Evolutionary conservation across 441 rosid genomes (phyloP), one percentile per base, ranked within the genome.

Genomic region (Isatis lusitanica): DNA sequence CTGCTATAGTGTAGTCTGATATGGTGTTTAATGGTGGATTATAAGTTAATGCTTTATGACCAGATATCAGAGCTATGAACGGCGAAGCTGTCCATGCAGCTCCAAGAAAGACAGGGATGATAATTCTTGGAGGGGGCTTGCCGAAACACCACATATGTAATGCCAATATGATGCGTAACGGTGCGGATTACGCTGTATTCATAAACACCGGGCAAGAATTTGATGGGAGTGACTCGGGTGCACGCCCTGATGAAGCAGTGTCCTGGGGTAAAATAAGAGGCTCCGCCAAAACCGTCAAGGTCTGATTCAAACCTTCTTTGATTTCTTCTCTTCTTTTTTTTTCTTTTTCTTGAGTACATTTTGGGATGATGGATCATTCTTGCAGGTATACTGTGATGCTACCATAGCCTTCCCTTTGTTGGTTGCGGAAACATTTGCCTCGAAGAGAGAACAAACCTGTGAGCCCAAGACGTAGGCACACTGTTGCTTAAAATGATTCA

Each of bases 81-180:
- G 69, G 90, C 2, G 94, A 92, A 83, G 91, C 96, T 53, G 97
- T 88, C 66, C 91, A 87, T 86, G 94, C 91, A 12, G 68, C 28
- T 77, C 93, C 90, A 26, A 87, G 91, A 72, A 92, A 92, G 69
- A 87, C 96, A 12, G 97, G 98, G 59, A 83, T 90, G 86, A 86
- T 94, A 64, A 83, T 92, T 73, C 89, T 94, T 50, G 99, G 96
- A 74, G 97, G 99, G 1, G 98, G 99, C 4, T 66, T 92, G 65
- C 97, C 97, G 0, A 94, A 94, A 82, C 99, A 94, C 82, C 99
- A 94, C 74, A 89, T 94, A 43, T 92, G 96, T 83, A 92, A 94
- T 74, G 99, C 99, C 71, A 94, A 89, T 76, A 90, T 94, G 99
- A 92, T 94, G 98, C 93, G 97, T 40, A 94, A 92, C 73, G 99